Evolutionary conservation across 805 yeast genomes (phyloP).

Genomic region (Candida boidinii): DNA sequence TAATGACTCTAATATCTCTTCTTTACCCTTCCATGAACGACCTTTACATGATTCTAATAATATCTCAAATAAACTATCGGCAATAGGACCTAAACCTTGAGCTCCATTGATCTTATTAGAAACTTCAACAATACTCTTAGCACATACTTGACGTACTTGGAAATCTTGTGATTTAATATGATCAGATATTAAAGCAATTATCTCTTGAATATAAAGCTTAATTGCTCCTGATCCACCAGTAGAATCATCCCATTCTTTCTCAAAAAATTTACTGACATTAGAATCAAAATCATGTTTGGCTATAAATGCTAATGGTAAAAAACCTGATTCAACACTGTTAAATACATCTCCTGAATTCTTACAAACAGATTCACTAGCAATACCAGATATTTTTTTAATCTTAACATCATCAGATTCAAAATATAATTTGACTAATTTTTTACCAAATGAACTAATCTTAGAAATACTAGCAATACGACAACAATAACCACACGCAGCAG

Average conservation of each 20-base stretch:
- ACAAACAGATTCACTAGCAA: constrained; percentile 58
- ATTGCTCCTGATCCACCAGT: constrained; percentile 69
- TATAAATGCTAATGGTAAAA: constrained; percentile 71
- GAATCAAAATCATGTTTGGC: constrained; percentile 60
- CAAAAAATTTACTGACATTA: constrained; percentile 40
- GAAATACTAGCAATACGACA: constrained; percentile 53
- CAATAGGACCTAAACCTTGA: constrained; percentile 18
- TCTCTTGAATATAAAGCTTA: constrained; percentile 61
- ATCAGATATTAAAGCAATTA: constrained; percentile 39
- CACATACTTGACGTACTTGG: constrained; percentile 60
- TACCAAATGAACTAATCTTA: constrained; percentile 44
- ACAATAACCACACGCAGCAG: constrained; percentile 72
- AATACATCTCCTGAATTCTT: constrained; percentile 64
- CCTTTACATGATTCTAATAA: constrained; percentile 61
- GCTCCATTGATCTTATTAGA: constrained; percentile 34
- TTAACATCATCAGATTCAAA: constrained; percentile 43
- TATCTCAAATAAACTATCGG: constrained; percentile 36
- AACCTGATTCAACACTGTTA: constrained; percentile 48
- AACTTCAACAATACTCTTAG: constrained; percentile 54
- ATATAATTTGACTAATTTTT: constrained; percentile 42
- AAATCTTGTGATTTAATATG: constrained; percentile 53
- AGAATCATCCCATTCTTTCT: constrained; percentile 67
- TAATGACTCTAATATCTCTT: constrained; percentile 60
- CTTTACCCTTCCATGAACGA: constrained; percentile 86
- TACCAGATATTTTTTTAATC: constrained; percentile 43